A percentile compares a stretch with the other conserved stretches of the same genome.
phyloP scores from a whole-genome alignment of 345 rosid species.

The Acer campestre region DNA sequence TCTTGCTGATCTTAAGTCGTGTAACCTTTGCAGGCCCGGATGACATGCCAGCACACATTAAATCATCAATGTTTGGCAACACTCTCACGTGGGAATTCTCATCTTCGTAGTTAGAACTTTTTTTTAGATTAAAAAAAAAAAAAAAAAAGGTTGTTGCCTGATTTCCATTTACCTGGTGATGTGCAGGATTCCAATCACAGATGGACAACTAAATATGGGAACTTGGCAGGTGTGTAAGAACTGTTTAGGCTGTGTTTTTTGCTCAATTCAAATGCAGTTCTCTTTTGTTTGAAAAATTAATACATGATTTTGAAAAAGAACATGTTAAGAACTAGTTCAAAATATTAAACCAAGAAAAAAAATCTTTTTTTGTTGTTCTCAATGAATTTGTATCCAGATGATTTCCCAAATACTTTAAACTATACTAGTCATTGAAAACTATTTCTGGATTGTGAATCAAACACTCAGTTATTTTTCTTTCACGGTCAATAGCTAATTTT shows the following conservation, averaged over 20 bases:
- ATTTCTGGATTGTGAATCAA: neutral
- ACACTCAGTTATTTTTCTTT: neutral
- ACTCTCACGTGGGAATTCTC: slow-evolving; percentile 63
- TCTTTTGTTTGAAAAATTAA: neutral
- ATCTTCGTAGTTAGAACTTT: neutral
- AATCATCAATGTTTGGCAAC: slow-evolving; percentile 95
- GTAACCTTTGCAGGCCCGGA: slow-evolving; percentile 68
- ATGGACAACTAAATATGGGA: slow-evolving; percentile 90
- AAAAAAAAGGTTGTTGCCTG: slow-evolving; percentile 4
- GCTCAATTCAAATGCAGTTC: neutral
- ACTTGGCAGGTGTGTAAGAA: slow-evolving; percentile 85
- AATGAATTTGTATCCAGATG: no score
- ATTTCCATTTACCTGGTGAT: slow-evolving; percentile 14
- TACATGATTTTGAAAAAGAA: neutral
- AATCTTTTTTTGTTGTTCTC: neutral
- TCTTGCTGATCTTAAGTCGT: slow-evolving; percentile 9
- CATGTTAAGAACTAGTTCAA: neutral
- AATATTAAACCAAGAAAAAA: neutral
- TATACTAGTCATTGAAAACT: neutral
- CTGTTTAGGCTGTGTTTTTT: neutral
- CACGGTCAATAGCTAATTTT: neutral
- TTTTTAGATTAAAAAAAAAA: slow-evolving; percentile 1
- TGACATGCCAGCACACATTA: slow-evolving; percentile 98
- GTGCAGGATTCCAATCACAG: slow-evolving; percentile 78
- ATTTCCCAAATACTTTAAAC: neutral